Percentiles rank a stretch among this genome's conserved stretches.
phyloP scores from a whole-genome alignment of 1,139 yeast species.

The Kluyveromyces marxianus region DNA sequence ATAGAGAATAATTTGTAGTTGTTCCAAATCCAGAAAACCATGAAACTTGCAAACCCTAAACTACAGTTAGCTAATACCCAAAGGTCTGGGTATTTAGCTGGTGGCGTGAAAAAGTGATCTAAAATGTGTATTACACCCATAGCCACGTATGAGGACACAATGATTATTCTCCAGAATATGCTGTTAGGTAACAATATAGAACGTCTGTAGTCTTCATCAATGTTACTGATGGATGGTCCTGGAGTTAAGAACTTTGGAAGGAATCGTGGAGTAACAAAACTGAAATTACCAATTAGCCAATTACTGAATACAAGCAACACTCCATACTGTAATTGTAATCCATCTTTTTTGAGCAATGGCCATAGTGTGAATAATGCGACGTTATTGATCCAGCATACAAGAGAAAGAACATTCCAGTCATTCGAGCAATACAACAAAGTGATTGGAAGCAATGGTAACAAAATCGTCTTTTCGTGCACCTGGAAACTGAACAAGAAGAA shows the following conservation, averaged over 20 bases:
- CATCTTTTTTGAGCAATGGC: conserved; percentile 78
- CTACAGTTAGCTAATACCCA: conserved; percentile 75
- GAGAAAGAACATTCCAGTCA: conserved; percentile 53
- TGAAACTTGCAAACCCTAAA: conserved; percentile 69
- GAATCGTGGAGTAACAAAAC: conserved; percentile 36
- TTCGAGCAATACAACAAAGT: conserved; percentile 57
- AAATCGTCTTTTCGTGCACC: conserved; percentile 88
- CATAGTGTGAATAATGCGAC: conserved; percentile 78
- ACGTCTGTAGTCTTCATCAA: conserved; percentile 31
- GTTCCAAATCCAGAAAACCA: conserved; percentile 72
- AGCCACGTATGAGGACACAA: conserved; percentile 51
- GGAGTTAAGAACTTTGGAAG: conserved; percentile 38
- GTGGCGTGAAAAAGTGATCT: conserved; percentile 49
- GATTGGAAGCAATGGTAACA: conserved; percentile 81
- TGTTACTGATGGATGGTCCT: conserved; percentile 34
- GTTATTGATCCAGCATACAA: conserved; percentile 83
- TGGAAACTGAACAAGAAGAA: conserved; percentile 89
- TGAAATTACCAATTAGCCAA: conserved; percentile 71
- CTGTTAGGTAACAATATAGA: conserved; percentile 44
- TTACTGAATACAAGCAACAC: conserved; percentile 59
- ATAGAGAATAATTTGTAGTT: conserved; percentile 42
- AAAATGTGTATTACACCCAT: conserved; percentile 46
- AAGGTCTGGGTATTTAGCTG: conserved; percentile 64
- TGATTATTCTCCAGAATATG: conserved; percentile 49
- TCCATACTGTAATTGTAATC: conserved; percentile 61